Percentiles rank a stretch among this genome's conserved stretches.
Evolutionary conservation across 805 yeast species (phyloP).

Genomic region (Starmerella asiatica): DNA sequence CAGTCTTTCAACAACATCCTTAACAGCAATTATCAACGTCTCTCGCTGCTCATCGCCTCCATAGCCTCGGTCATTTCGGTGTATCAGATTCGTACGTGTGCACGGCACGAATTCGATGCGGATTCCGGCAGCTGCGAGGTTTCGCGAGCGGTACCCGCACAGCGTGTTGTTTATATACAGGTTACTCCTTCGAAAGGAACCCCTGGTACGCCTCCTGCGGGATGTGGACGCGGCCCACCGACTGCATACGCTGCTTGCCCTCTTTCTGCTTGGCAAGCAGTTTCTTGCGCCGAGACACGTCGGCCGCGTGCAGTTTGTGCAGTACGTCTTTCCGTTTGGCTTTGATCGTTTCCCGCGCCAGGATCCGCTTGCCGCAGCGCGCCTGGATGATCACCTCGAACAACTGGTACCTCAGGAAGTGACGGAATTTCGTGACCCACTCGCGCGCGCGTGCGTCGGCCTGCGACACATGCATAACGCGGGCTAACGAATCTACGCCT

Average conservation of each 20-base stretch:
- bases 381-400: slow-evolving; percentile 93
- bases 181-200: slow-evolving; percentile 36
- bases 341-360: slow-evolving; percentile 86
- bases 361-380: slow-evolving; percentile 57
- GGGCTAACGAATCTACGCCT: slow-evolving; percentile 83
- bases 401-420: slow-evolving; percentile 65
- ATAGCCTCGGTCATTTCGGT: too few species aligned
- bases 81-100: too few species aligned
- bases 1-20: too few species aligned
- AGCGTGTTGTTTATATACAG: slow-evolving; percentile 3
- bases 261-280: slow-evolving; percentile 78
- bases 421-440: slow-evolving; percentile 72
- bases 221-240: slow-evolving; percentile 63
- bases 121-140: too few species aligned
- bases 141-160: background rate
- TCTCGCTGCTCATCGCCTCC: too few species aligned
- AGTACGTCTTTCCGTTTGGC: slow-evolving; percentile 93
- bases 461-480: slow-evolving; percentile 73
- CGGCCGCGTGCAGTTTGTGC: slow-evolving; percentile 86
- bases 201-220: slow-evolving; percentile 83
- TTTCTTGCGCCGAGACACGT: slow-evolving; percentile 78
- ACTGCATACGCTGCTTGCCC: slow-evolving; percentile 76
- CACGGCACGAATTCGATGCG: too few species aligned
- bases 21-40: too few species aligned
- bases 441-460: slow-evolving; percentile 60